These are phyloP conservation scores for Boletus vinaceobasis DNA, from an alignment of 768 basidiomycete genomes.

Conservation along the genomic window DNA sequence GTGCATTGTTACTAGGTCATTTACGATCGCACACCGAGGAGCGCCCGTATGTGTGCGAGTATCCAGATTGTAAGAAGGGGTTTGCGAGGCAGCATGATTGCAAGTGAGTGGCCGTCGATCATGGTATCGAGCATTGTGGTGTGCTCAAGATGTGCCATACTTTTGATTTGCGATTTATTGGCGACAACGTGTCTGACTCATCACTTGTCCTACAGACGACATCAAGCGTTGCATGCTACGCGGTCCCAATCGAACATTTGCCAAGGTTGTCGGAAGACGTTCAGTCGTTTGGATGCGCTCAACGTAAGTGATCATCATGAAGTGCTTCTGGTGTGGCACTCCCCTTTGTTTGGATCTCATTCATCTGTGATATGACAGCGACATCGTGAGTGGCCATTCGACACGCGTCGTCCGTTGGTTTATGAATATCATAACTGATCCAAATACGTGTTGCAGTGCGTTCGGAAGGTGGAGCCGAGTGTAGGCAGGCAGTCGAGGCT, in stretches of 20 bases:
- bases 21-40: constrained; percentile 94
- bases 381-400: constrained; percentile 57
- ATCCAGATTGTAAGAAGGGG: constrained; percentile 91
- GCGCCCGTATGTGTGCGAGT: constrained; percentile 89
- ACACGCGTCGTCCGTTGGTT: constrained; percentile 21
- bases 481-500: constrained; percentile 46
- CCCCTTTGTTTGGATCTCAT: constrained; percentile 22
- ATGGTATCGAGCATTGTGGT: not conserved
- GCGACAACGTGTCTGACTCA: constrained; percentile 3
- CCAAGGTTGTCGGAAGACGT: constrained; percentile 90
- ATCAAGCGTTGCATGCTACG: constrained; percentile 84
- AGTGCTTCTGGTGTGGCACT: constrained; percentile 24
- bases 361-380: constrained; percentile 45
- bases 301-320: constrained; percentile 64
- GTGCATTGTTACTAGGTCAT: constrained; percentile 55
- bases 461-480: constrained; percentile 82
- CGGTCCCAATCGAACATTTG: constrained; percentile 85
- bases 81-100: constrained; percentile 96
- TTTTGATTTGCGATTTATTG: not conserved
- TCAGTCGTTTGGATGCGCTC: constrained; percentile 89
- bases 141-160: not conserved
- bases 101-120: constrained; percentile 60
- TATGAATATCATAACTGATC: constrained; percentile 27
- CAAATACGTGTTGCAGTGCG: constrained; percentile 50
- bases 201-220: constrained; percentile 51